These are phyloP conservation scores for Penicillium cataractarum DNA, from an alignment of 495 filamentous ascomycete genomes.

Conservation along the genomic window DNA sequence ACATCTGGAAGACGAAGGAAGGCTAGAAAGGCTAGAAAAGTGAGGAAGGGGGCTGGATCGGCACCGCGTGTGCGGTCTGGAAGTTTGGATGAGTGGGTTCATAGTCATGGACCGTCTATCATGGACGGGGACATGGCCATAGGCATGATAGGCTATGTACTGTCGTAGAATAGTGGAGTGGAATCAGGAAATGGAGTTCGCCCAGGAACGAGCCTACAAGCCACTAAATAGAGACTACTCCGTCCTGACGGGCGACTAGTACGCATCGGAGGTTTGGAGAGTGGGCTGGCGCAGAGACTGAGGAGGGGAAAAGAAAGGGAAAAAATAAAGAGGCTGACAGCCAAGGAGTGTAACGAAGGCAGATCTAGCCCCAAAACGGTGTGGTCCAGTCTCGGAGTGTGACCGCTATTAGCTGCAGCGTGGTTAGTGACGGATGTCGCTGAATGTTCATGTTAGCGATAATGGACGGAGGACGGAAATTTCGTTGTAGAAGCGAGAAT, in stretches of 20 bases:
- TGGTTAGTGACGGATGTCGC: not conserved
- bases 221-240: not conserved
- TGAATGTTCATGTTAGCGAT: not conserved
- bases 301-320: not conserved
- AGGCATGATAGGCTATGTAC: not conserved
- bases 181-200: conserved; percentile 12
- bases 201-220: conserved; percentile 12
- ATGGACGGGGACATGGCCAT: not conserved
- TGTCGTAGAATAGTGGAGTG: conserved; percentile 8
- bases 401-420: conserved; percentile 17
- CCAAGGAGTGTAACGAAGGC: conserved; percentile 7
- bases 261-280: conserved; percentile 22
- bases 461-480: not conserved
- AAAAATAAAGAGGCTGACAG: conserved; percentile 24
- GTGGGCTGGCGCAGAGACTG: conserved; percentile 5
- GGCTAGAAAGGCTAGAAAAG: not conserved
- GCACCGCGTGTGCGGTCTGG: conserved; percentile 13
- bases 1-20: conserved; percentile 36
- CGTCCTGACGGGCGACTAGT: conserved; percentile 4
- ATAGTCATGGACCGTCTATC: no score
- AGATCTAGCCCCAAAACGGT: conserved; percentile 24
- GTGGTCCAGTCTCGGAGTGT: conserved; percentile 22
- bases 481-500: not conserved
- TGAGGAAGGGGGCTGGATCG: conserved; percentile 21
- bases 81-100: conserved; percentile 6